Percentiles rank a stretch among this genome's conserved stretches.
These are phyloP conservation scores for Penicillium ucsense DNA, from an alignment of 495 filamentous ascomycete genomes.

Conservation along the genomic window DNA sequence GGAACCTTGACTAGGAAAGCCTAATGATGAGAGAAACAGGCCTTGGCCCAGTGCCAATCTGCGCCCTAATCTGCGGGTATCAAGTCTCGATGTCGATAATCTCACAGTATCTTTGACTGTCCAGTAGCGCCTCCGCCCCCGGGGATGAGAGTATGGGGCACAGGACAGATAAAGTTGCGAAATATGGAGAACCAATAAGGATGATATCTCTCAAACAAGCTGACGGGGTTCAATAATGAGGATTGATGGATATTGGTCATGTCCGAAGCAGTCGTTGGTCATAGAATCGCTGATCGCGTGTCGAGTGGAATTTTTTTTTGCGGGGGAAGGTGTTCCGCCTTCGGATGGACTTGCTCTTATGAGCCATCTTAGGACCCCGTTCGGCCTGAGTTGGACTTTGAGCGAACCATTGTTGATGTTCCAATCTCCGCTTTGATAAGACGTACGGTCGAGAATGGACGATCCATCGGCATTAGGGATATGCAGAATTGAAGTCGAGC, in stretches of 20 bases:
- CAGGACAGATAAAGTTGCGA: constrained; percentile 19
- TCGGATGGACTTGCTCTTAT: constrained; percentile 22
- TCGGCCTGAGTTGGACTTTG: neutral
- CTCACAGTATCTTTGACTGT: constrained; percentile 3
- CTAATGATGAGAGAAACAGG: no score
- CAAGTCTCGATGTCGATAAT: no score
- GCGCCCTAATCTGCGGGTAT: no score
- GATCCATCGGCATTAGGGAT: neutral
- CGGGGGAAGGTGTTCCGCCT: constrained; percentile 10
- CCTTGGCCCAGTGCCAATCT: no score
- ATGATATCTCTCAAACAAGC: neutral
- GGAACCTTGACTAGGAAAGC: no score
- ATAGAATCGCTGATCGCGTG: constrained; percentile 7
- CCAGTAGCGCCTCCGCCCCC: constrained; percentile 1
- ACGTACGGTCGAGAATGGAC: no score
- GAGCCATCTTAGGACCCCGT: constrained; percentile 2
- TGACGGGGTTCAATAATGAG: constrained; percentile 1
- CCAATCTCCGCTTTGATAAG: constrained; percentile 1
- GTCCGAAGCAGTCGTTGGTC: constrained; percentile 7
- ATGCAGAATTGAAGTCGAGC: no score
- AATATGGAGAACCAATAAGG: constrained; percentile 7
- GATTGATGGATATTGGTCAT: constrained; percentile 12
- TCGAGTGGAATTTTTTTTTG: constrained; percentile 11
- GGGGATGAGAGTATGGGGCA: constrained; percentile 8
- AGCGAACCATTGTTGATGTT: neutral